Evolutionary conservation across 495 filamentous ascomycete genomes (phyloP).

Genomic region (Chaetomidium leptoderma): DNA sequence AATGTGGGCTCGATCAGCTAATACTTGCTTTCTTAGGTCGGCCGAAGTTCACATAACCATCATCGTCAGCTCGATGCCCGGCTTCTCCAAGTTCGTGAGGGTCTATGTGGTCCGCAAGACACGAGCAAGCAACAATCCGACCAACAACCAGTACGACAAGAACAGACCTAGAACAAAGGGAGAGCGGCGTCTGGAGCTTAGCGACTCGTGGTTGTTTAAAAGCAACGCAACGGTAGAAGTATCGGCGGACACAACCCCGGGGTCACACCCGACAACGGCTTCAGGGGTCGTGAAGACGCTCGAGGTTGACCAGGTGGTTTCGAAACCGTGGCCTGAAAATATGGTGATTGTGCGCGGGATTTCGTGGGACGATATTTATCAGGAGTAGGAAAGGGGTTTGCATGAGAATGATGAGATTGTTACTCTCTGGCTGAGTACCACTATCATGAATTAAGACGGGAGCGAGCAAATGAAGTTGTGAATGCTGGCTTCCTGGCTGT

Average conservation of each 20-base stretch:
- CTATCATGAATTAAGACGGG: too few species aligned
- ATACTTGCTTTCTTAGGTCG: too few species aligned
- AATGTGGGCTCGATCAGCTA: too few species aligned
- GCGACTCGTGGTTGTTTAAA: background rate
- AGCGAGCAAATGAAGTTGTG: too few species aligned
- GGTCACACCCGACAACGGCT: too few species aligned
- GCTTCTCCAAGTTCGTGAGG: slow-evolving; percentile 3
- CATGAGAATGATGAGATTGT: too few species aligned
- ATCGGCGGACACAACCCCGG: background rate
- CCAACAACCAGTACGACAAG: background rate
- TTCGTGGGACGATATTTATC: background rate
- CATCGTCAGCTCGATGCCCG: slow-evolving; percentile 4
- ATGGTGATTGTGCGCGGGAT: background rate
- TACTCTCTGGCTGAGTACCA: too few species aligned
- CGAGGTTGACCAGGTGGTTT: background rate
- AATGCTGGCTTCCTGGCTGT: too few species aligned
- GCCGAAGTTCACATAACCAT: background rate
- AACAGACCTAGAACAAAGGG: background rate
- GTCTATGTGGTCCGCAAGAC: background rate
- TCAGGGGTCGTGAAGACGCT: background rate
- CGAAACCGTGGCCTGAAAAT: too few species aligned
- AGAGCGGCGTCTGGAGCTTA: background rate
- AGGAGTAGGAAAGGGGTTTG: background rate
- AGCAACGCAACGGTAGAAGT: background rate
- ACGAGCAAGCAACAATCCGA: background rate